Evolutionary conservation across 192 early-diverging fungal genomes (phyloP), one percentile per base, ranked within the genome.

Genomic region (Entomortierella parvispora): DNA sequence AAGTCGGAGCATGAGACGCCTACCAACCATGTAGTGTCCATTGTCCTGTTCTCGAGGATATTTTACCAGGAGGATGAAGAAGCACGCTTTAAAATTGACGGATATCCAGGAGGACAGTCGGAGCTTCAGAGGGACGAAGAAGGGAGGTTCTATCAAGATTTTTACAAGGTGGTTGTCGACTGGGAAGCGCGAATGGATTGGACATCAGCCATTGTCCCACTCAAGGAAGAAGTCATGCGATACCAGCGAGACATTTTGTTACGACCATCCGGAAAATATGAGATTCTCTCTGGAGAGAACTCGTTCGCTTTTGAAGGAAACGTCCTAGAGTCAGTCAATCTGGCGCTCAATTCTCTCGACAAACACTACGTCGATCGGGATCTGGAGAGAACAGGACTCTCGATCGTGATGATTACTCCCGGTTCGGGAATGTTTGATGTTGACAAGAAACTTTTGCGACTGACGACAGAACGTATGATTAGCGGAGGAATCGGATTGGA

Each of bases 321-420:
- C 76, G 85, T 99, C 25, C 86, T 99, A 0, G 97, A 98, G 79
- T 95, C 97, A 0, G 90, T 99, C 50, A 99, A 99, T 75, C 79
- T 99, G 23, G 97, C 95, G 2, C 84, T 99, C 52, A 99, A 98
- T 82, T 93, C 94, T 15, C 93, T 97, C 77, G 93, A 96, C 53
- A 92, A 91, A 62, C 95, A 96, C 71, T 95, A 94, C 75, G 92
- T 97, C 32, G 95, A 97, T 78, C 90, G 97, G n/a, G 97, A 98
- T 82, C 78, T 98, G 28, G 80, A 92, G 49, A 84, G 96, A 40
- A 99, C 96, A 6, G 96, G 95, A 44, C 85, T 96, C 4, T 90
- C 92, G 26, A 95, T 96, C 9, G 88, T 97, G 5, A 83, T 98
- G 43, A 85, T 98, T 29, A 97, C 95, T 0, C 93, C 97, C 9